phyloP scores from a whole-genome alignment of 106 monocot species.

The Platanthera guangdongensis region DNA sequence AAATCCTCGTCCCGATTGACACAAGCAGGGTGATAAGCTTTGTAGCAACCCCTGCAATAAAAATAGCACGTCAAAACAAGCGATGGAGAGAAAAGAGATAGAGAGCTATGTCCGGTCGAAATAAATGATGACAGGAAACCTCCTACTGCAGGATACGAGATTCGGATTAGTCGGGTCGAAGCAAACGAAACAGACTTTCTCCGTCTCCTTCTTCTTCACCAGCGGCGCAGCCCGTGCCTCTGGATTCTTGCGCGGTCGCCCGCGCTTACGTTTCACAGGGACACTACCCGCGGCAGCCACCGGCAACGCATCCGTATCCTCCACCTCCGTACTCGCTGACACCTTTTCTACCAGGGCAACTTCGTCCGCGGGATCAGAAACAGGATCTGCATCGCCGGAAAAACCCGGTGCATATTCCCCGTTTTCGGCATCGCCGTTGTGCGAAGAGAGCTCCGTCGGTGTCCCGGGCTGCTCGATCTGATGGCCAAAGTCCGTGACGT shows the following conservation, averaged over 20 bases:
- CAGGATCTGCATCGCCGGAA: background rate
- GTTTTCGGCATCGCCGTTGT: background rate
- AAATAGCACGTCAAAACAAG: background rate
- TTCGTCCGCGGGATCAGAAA: background rate
- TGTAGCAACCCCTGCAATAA: slow-evolving; percentile 49
- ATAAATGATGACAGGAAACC: slow-evolving; percentile 25
- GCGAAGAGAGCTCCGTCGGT: background rate
- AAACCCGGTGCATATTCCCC: background rate
- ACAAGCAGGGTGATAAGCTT: slow-evolving; percentile 70
- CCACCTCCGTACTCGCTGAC: background rate
- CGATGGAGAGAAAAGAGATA: background rate
- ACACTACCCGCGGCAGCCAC: slow-evolving; percentile 4
- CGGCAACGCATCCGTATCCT: background rate
- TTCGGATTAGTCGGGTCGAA: slow-evolving; percentile 84
- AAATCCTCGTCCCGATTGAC: slow-evolving; percentile 63
- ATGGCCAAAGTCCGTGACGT: background rate
- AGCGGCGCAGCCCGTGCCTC: slow-evolving; percentile 7
- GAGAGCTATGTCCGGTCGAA: background rate
- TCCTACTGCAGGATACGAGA: slow-evolving; percentile 79
- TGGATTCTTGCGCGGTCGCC: slow-evolving; percentile 54
- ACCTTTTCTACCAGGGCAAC: background rate
- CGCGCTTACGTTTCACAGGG: slow-evolving; percentile 56
- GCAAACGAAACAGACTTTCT: slow-evolving; percentile 92
- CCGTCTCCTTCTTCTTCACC: slow-evolving; percentile 51
- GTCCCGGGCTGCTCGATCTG: background rate